Percentiles rank a stretch among this genome's conserved stretches.
Conservation (phyloP, 352 stramenopile genomes). For the Globisporangium irregulare region DNA sequence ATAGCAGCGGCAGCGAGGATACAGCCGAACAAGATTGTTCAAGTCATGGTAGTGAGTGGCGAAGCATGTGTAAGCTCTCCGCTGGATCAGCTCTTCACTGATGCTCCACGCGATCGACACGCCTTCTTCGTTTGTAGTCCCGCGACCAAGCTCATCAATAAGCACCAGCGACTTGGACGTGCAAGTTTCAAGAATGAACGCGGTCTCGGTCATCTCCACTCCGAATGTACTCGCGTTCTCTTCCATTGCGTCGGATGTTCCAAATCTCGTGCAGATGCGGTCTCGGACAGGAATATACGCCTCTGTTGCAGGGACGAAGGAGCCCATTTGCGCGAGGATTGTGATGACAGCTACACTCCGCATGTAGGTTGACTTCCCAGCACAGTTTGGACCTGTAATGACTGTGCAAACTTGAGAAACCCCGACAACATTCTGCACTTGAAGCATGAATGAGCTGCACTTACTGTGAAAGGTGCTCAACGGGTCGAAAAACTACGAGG, state of each 20-base stretch:
- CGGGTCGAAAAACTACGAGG: constrained; percentile 59
- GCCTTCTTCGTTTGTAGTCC: constrained; percentile 89
- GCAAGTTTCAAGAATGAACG: constrained; percentile 80
- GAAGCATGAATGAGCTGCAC: constrained; percentile 7
- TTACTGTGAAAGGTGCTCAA: constrained; percentile 73
- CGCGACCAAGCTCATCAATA: constrained; percentile 90
- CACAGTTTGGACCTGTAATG: constrained; percentile 89
- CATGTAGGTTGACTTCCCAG: constrained; percentile 91
- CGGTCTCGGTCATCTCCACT: constrained; percentile 90
- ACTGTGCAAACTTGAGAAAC: constrained; percentile 39
- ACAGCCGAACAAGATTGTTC: constrained; percentile 57
- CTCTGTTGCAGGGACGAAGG: constrained; percentile 83
- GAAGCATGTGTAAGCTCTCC: constrained; percentile 81
- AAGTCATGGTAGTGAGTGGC: constrained; percentile 89
- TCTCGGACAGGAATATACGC: constrained; percentile 83
- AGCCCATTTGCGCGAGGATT: constrained; percentile 90
- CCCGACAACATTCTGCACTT: neutral
- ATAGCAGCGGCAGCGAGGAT: constrained; percentile 65
- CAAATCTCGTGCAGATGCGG: constrained; percentile 90
- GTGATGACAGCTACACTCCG: constrained; percentile 82
- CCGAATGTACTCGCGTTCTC: constrained; percentile 91
- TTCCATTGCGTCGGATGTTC: constrained; percentile 92
- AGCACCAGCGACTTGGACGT: constrained; percentile 77
- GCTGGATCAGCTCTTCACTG: constrained; percentile 73
- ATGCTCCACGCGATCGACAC: constrained; percentile 88